A percentile compares a stretch with the other conserved stretches of the same genome.
Conservation (phyloP, 2,329 filamentous ascomycete species). For the Myotisia sp. region DNA sequence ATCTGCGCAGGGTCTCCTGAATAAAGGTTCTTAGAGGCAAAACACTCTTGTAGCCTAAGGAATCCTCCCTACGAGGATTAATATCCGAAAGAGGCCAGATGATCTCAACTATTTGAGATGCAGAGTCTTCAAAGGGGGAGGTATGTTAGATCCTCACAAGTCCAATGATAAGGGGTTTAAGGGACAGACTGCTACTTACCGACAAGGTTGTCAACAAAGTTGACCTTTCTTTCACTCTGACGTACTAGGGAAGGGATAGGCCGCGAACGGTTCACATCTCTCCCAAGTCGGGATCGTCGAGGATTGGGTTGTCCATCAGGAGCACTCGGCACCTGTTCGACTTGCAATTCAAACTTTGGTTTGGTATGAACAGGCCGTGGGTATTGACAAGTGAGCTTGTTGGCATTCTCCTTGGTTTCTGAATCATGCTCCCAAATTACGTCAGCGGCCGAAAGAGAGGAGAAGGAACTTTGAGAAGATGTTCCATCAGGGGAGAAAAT, state of each 20-base stretch:
- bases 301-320: constrained; percentile 36
- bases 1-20: constrained; percentile 88
- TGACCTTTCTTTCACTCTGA: constrained; percentile 82
- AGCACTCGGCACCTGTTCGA: constrained; percentile 23
- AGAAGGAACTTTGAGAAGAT: constrained; percentile 55
- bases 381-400: constrained; percentile 13
- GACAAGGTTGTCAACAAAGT: constrained; percentile 92
- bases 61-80: constrained; percentile 55
- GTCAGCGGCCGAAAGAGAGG: constrained; percentile 51
- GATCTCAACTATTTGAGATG: constrained; percentile 89
- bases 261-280: constrained; percentile 40
- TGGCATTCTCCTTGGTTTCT: constrained; percentile 16
- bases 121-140: constrained; percentile 55
- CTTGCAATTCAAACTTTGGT: constrained; percentile 19
- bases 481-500: constrained; percentile 57
- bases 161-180: constrained; percentile 23
- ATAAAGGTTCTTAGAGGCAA: constrained; percentile 90
- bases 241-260: constrained; percentile 64
- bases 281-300: constrained; percentile 39
- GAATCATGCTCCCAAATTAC: constrained; percentile 31
- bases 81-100: constrained; percentile 90
- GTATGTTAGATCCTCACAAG: constrained; percentile 17
- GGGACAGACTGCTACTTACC: constrained; percentile 63
- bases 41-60: constrained; percentile 55
- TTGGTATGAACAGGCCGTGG: constrained; percentile 16